Conservation (phyloP, 139 green algal species). For the Chlamydomonas eustigma region DNA sequence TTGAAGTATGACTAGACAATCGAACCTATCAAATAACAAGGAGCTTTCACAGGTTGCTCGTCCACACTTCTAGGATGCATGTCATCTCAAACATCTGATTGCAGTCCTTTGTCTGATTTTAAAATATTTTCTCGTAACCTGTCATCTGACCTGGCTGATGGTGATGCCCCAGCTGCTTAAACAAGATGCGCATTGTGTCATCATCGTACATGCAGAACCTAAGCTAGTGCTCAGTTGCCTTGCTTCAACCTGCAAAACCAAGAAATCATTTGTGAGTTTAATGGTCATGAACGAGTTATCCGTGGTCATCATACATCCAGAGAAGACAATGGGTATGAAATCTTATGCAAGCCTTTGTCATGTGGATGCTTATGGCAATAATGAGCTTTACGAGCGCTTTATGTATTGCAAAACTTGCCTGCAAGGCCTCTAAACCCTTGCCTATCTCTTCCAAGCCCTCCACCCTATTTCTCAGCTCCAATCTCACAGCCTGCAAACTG, state of each 20-base stretch:
- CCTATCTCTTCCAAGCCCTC: neutral
- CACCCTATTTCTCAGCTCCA: neutral
- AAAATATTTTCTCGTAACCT: too few relatives aligned
- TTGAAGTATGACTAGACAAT: neutral
- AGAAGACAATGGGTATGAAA: neutral
- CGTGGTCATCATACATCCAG: neutral
- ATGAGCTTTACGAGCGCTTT: neutral
- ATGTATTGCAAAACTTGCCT: neutral
- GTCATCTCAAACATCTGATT: too few relatives aligned
- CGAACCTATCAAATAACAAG: neutral
- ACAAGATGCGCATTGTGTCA: neutral
- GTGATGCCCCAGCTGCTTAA: neutral
- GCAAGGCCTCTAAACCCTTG: neutral
- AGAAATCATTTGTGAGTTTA: neutral
- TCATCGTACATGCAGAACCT: neutral
- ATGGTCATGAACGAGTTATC: neutral
- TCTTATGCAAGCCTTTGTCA: neutral
- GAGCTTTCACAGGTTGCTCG: neutral
- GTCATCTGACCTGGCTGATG: conserved; percentile 7
- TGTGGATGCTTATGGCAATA: neutral
- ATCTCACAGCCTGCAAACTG: neutral
- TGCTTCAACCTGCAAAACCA: neutral
- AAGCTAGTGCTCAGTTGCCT: neutral
- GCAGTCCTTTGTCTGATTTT: too few relatives aligned
- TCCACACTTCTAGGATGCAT: neutral